Evolutionary conservation across 371 early-diverging fungal genomes (phyloP).

Genomic region (Modicella reniformis): DNA sequence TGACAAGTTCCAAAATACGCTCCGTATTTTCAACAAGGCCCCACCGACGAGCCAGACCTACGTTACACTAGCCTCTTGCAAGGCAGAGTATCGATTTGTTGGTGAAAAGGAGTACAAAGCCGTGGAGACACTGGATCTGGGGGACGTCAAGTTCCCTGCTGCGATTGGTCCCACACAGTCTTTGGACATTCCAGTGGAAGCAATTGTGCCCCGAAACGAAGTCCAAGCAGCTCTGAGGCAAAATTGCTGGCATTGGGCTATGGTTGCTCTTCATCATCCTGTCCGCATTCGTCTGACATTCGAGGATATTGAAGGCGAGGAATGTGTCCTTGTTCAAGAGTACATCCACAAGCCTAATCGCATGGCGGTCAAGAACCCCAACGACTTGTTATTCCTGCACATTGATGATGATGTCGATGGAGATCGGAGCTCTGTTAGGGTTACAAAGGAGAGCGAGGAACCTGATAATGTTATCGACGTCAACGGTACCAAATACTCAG

Average conservation of each 20-base stretch:
- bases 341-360: constrained; percentile 48
- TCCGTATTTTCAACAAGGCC: constrained; percentile 54
- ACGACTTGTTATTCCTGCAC: constrained; percentile 49
- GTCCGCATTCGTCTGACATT: constrained; percentile 52
- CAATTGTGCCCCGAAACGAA: constrained; percentile 40
- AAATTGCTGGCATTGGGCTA: constrained; percentile 48
- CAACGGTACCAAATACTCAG: constrained; percentile 11
- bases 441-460: constrained; percentile 7
- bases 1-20: constrained; percentile 46
- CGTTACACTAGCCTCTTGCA: constrained; percentile 47
- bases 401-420: constrained; percentile 45
- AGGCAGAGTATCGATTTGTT: constrained; percentile 55
- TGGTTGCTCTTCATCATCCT: constrained; percentile 51
- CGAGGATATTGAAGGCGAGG: constrained; percentile 55
- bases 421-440: constrained; percentile 14
- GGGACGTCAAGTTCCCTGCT: constrained; percentile 42
- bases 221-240: constrained; percentile 34
- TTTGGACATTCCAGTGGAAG: constrained; percentile 37
- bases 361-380: constrained; percentile 28
- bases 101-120: constrained; percentile 52
- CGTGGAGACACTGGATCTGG: constrained; percentile 22
- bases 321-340: constrained; percentile 45
- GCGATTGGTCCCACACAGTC: constrained; percentile 49
- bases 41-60: constrained; percentile 30
- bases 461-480: constrained; percentile 21